phyloP scores from a whole-genome alignment of 257 asterid genomes.

The Parsonsia alboflavescens region DNA sequence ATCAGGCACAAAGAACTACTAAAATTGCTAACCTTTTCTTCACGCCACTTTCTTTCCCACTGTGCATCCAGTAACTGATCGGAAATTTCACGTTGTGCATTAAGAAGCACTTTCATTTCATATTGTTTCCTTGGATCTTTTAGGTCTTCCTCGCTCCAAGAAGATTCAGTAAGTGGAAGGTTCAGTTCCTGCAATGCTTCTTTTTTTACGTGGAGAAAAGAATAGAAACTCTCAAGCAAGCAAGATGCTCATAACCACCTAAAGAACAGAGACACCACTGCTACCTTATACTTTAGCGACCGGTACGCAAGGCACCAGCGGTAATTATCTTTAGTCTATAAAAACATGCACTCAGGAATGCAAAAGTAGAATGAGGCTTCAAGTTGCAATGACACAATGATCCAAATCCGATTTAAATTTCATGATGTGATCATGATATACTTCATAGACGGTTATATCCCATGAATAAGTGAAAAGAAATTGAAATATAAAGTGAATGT shows the following conservation, averaged over 20 bases:
- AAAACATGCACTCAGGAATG: neutral
- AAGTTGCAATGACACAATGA: too few relatives aligned
- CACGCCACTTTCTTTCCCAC: slow-evolving; percentile 94
- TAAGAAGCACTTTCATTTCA: slow-evolving; percentile 87
- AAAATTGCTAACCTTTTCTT: slow-evolving; percentile 56
- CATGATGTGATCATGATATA: neutral
- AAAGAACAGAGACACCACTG: neutral
- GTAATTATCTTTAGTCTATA: neutral
- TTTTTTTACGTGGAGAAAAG: slow-evolving; percentile 13
- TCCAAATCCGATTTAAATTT: neutral
- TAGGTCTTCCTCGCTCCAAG: slow-evolving; percentile 80
- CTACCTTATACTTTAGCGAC: neutral
- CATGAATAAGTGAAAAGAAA: neutral
- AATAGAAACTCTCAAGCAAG: slow-evolving; percentile 3
- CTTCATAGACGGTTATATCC: neutral
- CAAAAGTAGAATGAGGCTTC: neutral
- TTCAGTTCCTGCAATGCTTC: slow-evolving; percentile 58
- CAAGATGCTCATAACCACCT: neutral
- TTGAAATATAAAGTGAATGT: neutral
- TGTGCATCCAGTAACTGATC: slow-evolving; percentile 75
- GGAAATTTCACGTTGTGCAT: slow-evolving; percentile 84
- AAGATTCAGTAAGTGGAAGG: slow-evolving; percentile 74
- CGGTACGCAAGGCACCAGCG: neutral
- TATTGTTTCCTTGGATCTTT: slow-evolving; percentile 87
- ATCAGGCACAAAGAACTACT: slow-evolving; percentile 2